Base-by-base conservation (phyloP, 202 grass and related monocot genomes). In the Cymbopogon flexuosus region DNA sequence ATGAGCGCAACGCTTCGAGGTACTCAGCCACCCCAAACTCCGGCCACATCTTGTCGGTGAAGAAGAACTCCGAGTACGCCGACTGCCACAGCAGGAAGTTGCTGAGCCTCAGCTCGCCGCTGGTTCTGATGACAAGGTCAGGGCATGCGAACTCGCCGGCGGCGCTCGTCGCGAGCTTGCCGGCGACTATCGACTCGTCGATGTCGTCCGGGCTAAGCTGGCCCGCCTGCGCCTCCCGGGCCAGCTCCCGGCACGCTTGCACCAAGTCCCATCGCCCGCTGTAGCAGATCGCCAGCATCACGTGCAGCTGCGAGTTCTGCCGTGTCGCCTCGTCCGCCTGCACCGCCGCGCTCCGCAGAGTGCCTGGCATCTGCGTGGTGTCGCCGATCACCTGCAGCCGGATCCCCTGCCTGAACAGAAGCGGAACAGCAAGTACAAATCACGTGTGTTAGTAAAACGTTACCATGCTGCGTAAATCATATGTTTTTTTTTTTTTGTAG, bases 31-130 rank as follows among this genome's bases (percentile, higher is more conserved):
- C 81, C 21, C 80, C 81, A 34, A 90, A 90, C 27, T 93, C 90
- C 15, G 87, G 84, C 87, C 90, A 89, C 62, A 80, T 46, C 35
- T 78, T 85, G 24, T 79, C 23, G 24, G 87, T 83, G 61, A 93
- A 93, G 81, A 85, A 90, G 45, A 87, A 75, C 90, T 90, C 90
- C 40, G 81, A 75, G 68, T 90, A 87, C 5, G 90, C 90, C 29
- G 84, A 87, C 77, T 90, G 87, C 90, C 84, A 93, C 54, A 93
- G 45, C 51, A 90, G 43, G 90, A 93, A 93, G 90, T 93, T 89
- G 81, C 87, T 90, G 43, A 93, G 70, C 77, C 90, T 69, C 5
- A 79, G 36, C 81, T 93, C 91, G 45, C 91, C 91, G 52, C 87
- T 83, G 36, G 91, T 93, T 8, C 91, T 83, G 70, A 93, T 88